A percentile compares a stretch with the other conserved stretches of the same genome.
Conservation (phyloP, 441 rosid genomes). For the Syzygium syzygioides region DNA sequence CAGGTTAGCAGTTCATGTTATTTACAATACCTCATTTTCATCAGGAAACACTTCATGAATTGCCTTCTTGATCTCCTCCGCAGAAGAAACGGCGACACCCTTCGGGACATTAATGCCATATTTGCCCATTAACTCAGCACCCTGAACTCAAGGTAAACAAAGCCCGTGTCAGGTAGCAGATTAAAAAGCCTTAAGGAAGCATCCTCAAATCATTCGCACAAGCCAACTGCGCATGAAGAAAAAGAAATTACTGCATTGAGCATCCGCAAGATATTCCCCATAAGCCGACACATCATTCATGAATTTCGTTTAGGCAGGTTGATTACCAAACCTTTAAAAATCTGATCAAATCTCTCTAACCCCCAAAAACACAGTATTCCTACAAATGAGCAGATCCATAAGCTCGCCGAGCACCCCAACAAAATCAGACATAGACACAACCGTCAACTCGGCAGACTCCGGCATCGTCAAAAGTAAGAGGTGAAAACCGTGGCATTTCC, state of each 20-base stretch:
- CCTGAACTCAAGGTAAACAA: slow-evolving; percentile 29
- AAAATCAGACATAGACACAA: background rate
- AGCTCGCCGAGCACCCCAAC: background rate
- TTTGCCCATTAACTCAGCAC: slow-evolving; percentile 91
- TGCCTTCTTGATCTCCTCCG: slow-evolving; percentile 61
- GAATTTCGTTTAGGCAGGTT: background rate
- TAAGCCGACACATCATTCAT: background rate
- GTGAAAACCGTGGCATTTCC: background rate
- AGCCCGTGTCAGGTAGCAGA: background rate
- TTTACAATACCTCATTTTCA: slow-evolving; percentile 50
- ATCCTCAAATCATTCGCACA: background rate
- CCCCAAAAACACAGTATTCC: background rate
- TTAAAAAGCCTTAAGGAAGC: background rate
- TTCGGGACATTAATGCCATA: slow-evolving; percentile 87
- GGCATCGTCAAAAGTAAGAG: background rate
- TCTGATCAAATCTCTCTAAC: background rate
- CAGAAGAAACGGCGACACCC: slow-evolving; percentile 76
- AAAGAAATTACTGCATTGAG: background rate
- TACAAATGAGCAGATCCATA: background rate
- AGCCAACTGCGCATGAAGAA: background rate
- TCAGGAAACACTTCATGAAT: slow-evolving; percentile 55
- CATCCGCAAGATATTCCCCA: background rate
- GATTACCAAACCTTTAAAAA: background rate
- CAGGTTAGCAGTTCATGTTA: background rate
- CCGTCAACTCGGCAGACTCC: background rate